phyloP scores from a whole-genome alignment of 1,139 yeast genomes.

The Candida tunisiensis region DNA sequence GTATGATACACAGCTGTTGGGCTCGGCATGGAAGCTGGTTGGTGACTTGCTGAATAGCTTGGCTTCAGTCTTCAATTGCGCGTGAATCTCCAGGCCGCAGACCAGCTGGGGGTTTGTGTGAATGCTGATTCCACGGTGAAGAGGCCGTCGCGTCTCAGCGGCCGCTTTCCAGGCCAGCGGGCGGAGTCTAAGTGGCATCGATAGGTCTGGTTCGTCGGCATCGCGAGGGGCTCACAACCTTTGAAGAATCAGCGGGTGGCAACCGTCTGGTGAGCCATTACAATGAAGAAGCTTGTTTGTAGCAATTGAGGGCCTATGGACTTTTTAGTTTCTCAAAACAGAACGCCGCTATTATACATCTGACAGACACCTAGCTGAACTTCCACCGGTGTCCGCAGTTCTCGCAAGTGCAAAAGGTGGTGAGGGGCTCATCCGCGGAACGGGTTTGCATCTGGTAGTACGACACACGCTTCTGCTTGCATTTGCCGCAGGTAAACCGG shows the following conservation, averaged over 20 bases:
- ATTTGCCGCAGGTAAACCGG: slow-evolving; percentile 92
- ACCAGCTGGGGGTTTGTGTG: slow-evolving; percentile 25
- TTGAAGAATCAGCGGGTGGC: too few relatives aligned
- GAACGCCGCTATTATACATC: too few relatives aligned
- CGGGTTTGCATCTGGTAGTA: slow-evolving; percentile 97
- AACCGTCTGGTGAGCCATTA: too few relatives aligned
- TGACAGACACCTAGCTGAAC: too few relatives aligned
- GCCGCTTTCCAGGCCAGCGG: too few relatives aligned
- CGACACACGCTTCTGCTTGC: slow-evolving; percentile 92
- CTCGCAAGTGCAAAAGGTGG: slow-evolving; percentile 96
- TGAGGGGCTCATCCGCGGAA: slow-evolving; percentile 96
- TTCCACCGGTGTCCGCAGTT: slow-evolving; percentile 98
- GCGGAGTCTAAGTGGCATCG: too few relatives aligned
- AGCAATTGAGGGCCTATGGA: too few relatives aligned
- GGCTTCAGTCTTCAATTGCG: slow-evolving; percentile 58
- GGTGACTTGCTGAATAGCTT: slow-evolving; percentile 46
- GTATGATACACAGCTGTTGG: slow-evolving; percentile 58
- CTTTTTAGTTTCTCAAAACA: too few relatives aligned
- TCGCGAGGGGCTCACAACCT: too few relatives aligned
- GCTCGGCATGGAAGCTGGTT: slow-evolving; percentile 29
- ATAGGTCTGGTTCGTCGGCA: too few relatives aligned
- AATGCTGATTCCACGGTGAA: neutral
- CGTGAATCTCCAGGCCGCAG: slow-evolving; percentile 88
- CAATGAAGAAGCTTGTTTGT: too few relatives aligned
- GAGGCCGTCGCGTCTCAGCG: too few relatives aligned